Evolutionary conservation across 768 basidiomycete genomes (phyloP).

Genomic region (Brasilioporus rufonigricans): DNA sequence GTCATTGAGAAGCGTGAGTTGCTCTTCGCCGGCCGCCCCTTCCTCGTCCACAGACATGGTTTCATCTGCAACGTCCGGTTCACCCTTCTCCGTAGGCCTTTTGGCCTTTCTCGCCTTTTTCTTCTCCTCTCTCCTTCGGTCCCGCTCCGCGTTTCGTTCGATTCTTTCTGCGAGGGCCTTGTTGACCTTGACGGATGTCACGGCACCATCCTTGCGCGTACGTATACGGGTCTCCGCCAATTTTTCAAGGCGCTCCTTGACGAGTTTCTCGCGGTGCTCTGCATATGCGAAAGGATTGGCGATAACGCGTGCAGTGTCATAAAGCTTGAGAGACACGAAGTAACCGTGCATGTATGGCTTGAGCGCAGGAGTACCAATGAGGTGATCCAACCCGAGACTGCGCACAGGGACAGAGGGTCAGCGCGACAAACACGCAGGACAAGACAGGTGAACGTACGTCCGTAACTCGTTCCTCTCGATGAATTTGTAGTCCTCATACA

Average conservation of each 20-base stretch:
- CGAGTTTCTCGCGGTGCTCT: slow-evolving; percentile 87
- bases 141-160: slow-evolving; percentile 54
- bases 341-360: slow-evolving; percentile 99
- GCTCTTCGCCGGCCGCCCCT: slow-evolving; percentile 20
- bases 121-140: slow-evolving; percentile 52
- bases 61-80: slow-evolving; percentile 31
- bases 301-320: slow-evolving; percentile 93
- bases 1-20: slow-evolving; percentile 66
- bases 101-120: slow-evolving; percentile 46
- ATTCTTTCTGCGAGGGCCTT: slow-evolving; percentile 83
- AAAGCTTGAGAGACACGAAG: slow-evolving; percentile 93
- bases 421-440: background rate
- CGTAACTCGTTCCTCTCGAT: slow-evolving; percentile 84
- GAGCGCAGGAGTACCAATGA: slow-evolving; percentile 91
- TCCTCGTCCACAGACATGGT: slow-evolving; percentile 33
- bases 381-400: slow-evolving; percentile 92
- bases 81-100: slow-evolving; percentile 34
- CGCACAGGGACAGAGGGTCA: slow-evolving; percentile 1
- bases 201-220: slow-evolving; percentile 54
- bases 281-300: slow-evolving; percentile 95
- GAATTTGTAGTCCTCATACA: slow-evolving; percentile 98
- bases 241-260: slow-evolving; percentile 89
- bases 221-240: slow-evolving; percentile 93
- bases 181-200: slow-evolving; percentile 46
- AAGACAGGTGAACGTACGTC: slow-evolving; percentile 52